phyloP scores from a whole-genome alignment of 1,284 basidiomycete genomes.

The Papiliotrema flavescens region DNA sequence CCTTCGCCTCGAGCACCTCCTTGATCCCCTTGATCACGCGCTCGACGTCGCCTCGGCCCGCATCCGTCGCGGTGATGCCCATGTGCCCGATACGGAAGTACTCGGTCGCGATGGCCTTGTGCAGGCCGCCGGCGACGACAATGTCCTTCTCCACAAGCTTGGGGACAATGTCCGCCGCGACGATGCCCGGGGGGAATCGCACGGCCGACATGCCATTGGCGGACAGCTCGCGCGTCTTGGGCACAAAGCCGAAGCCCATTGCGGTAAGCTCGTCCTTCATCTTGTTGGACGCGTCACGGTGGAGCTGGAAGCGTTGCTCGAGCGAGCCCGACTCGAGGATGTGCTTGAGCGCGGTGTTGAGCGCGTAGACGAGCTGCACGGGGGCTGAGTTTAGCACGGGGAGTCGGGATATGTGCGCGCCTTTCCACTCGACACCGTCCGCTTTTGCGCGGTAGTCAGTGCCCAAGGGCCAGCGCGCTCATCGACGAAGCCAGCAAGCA shows the following conservation, averaged over 20 bases:
- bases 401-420: too few species aligned
- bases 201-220: conserved; percentile 90
- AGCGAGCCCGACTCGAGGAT: conserved; percentile 67
- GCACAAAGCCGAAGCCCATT: conserved; percentile 70
- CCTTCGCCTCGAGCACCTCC: conserved; percentile 48
- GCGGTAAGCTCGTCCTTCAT: conserved; percentile 68
- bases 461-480: too few species aligned
- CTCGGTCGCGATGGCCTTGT: conserved; percentile 78
- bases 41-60: conserved; percentile 69
- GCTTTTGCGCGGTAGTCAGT: too few species aligned
- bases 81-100: conserved; percentile 65
- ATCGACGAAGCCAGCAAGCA: too few species aligned
- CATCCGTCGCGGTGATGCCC: conserved; percentile 76
- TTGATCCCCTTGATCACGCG: conserved; percentile 66
- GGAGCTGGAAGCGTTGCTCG: conserved; percentile 73
- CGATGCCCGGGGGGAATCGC: conserved; percentile 73
- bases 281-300: conserved; percentile 67
- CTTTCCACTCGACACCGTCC: too few species aligned
- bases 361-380: conserved; percentile 90
- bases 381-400: conserved; percentile 50
- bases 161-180: conserved; percentile 69
- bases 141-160: conserved; percentile 59
- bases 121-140: conserved; percentile 84
- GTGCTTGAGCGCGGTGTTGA: conserved; percentile 70
- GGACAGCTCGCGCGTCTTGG: conserved; percentile 60